Evolutionary conservation across 2,329 filamentous ascomycete species (phyloP), one percentile per base, ranked within the genome.

Genomic region (Colletotrichum destructivum): DNA sequence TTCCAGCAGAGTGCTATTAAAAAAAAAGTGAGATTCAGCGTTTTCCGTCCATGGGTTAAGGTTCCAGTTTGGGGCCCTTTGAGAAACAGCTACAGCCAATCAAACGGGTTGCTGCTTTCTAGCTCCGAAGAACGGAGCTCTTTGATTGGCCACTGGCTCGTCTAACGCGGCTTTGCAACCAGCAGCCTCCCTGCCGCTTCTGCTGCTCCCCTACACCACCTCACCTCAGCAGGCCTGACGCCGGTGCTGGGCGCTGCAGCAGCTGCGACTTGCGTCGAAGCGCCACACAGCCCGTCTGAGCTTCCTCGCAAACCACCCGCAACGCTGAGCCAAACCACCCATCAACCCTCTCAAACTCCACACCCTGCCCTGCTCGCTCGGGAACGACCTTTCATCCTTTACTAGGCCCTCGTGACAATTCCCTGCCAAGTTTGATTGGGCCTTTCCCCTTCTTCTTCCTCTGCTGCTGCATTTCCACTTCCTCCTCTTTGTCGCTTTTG

Each of bases 321-420:
- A 38, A n/a, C 35, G 23, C 35, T 42, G 35, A 57, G 31, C 64
- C 44, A 56, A 62, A 62, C 56, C 63, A 42, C 38, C 49, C 64
- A 9, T 31, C 31, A 31, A 31, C 26, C 35, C 51, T 38, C 56
- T 64, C 52, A 63, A 59, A 69, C 69, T 69, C 59, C 65, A 64
- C 64, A 68, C 69, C 69, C 38, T 38, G 49, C 47, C 49, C 61
- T 52, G 61, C 60, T 62, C 65, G 49, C 35, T 62, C 69, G 47
- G 69, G 65, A 71, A 69, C 59, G 69, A 69, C 59, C 65, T 71
- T 69, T 69, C 65, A 44, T 63, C 62, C 64, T 68, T 73, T 64
- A 63, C 67, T 65, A 52, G 56, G 69, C 57, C 62, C 67, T 73
- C 54, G 40, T 56, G 61, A 67, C 71, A 74, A 62, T 71, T 71